phyloP scores from a whole-genome alignment of 495 filamentous ascomycete genomes.

The Annulohypoxylon maeteangense region DNA sequence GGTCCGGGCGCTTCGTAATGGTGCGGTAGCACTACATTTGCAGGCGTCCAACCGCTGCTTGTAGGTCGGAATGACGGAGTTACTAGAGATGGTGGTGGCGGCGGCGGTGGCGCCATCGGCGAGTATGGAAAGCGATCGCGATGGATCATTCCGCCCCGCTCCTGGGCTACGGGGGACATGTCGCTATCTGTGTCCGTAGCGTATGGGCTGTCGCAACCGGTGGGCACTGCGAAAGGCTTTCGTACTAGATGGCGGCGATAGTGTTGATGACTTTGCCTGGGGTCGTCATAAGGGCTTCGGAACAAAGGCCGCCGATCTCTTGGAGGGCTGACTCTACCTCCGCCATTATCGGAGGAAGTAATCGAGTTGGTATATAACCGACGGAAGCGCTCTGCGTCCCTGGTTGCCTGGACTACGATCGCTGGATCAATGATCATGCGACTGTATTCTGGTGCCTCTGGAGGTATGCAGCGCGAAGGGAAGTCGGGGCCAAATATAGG shows the following conservation, averaged over 20 bases:
- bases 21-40: constrained; percentile 38
- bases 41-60: constrained; percentile 38
- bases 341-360: constrained; percentile 7
- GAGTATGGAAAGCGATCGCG: constrained; percentile 47
- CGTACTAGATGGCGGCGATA: constrained; percentile 42
- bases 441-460: constrained; percentile 64
- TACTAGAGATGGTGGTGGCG: constrained; percentile 2
- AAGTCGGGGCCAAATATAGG: constrained; percentile 89
- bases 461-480: constrained; percentile 72
- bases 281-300: constrained; percentile 29
- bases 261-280: constrained; percentile 37
- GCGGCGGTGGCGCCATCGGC: constrained; percentile 26
- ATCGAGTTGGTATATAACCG: constrained; percentile 42
- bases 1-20: constrained; percentile 38
- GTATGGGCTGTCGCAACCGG: constrained; percentile 47
- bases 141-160: constrained; percentile 28
- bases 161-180: constrained; percentile 40
- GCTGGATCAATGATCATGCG: constrained; percentile 73
- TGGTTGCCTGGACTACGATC: constrained; percentile 66
- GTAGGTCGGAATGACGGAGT: constrained; percentile 29
- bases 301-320: constrained; percentile 33
- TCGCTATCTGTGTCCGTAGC: constrained; percentile 53
- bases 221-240: constrained; percentile 26
- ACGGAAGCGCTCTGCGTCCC: constrained; percentile 63
- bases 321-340: constrained; percentile 22